phyloP scores from a whole-genome alignment of 257 asterid species.

The Nyctanthes arbortristis region DNA sequence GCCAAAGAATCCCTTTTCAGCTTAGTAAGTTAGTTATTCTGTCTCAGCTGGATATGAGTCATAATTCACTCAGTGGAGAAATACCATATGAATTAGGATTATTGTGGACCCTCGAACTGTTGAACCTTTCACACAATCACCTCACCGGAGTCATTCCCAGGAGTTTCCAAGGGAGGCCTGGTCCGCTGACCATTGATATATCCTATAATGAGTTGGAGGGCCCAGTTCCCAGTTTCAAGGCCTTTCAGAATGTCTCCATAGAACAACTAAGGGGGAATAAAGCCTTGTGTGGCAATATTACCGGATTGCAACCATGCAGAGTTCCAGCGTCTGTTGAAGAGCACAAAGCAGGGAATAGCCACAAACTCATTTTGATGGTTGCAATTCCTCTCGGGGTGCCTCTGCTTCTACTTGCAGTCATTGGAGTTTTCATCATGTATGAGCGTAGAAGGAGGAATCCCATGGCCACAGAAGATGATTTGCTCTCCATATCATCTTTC shows the following conservation, averaged over 20 bases:
- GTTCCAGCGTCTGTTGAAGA: no score
- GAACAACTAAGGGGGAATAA: slow-evolving; percentile 4
- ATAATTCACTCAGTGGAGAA: neutral
- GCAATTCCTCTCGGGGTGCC: slow-evolving; percentile 10
- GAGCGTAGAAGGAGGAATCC: neutral
- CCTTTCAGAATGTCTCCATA: neutral
- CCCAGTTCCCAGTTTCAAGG: neutral
- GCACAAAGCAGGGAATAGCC: neutral
- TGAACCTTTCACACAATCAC: slow-evolving; percentile 2
- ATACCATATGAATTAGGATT: neutral
- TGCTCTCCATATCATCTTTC: neutral
- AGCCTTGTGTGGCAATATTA: slow-evolving; percentile 19
- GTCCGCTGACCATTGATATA: neutral
- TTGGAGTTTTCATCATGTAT: neutral
- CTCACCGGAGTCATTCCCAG: neutral
- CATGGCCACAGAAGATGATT: neutral
- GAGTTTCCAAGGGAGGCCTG: neutral
- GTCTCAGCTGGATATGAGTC: neutral
- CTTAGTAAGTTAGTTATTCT: neutral
- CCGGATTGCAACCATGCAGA: neutral
- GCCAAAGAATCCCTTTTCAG: neutral
- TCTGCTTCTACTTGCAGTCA: neutral
- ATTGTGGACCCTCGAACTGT: neutral
- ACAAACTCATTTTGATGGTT: neutral
- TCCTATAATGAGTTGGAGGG: slow-evolving; percentile 23